phyloP scores from a whole-genome alignment of 2,329 filamentous ascomycete species.

The Bipolaris victoriae region DNA sequence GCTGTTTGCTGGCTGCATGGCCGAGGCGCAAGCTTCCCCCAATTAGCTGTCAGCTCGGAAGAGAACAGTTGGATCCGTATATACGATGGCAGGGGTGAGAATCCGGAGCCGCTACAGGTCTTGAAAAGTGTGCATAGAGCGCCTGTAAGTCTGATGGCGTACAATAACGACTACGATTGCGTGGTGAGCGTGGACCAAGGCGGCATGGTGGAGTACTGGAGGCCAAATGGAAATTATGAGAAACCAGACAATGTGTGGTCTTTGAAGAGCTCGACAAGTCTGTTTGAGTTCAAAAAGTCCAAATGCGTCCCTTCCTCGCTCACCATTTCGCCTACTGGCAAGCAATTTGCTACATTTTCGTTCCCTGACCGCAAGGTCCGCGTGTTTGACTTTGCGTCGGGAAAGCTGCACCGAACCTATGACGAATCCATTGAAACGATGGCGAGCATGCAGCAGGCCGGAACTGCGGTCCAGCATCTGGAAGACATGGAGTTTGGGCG shows the following conservation, averaged over 20 bases:
- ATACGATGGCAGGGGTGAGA: conserved; percentile 89
- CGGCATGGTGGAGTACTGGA: conserved; percentile 98
- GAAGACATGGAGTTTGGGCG: conserved; percentile 93
- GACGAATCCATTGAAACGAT: conserved; percentile 91
- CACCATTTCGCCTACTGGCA: conserved; percentile 82
- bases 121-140: conserved; percentile 80
- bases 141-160: conserved; percentile 83
- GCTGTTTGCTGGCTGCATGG: conserved; percentile 89
- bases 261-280: conserved; percentile 89
- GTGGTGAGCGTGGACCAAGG: conserved; percentile 86
- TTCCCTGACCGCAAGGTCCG: conserved; percentile 93
- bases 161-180: conserved; percentile 87
- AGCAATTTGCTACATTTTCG: conserved; percentile 86
- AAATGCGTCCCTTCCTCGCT: conserved; percentile 84
- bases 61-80: conserved; percentile 75
- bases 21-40: conserved; percentile 83
- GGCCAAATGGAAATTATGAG: conserved; percentile 77
- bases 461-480: conserved; percentile 77
- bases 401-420: conserved; percentile 88
- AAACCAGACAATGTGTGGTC: conserved; percentile 92
- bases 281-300: conserved; percentile 95
- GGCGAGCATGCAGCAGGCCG: conserved; percentile 95
- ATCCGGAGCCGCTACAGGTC: conserved; percentile 74
- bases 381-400: conserved; percentile 89
- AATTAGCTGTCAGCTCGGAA: conserved; percentile 83